Evolutionary conservation across 257 asterid species (phyloP), one percentile per base, ranked within the genome.

Genomic region (Avicennia marina): DNA sequence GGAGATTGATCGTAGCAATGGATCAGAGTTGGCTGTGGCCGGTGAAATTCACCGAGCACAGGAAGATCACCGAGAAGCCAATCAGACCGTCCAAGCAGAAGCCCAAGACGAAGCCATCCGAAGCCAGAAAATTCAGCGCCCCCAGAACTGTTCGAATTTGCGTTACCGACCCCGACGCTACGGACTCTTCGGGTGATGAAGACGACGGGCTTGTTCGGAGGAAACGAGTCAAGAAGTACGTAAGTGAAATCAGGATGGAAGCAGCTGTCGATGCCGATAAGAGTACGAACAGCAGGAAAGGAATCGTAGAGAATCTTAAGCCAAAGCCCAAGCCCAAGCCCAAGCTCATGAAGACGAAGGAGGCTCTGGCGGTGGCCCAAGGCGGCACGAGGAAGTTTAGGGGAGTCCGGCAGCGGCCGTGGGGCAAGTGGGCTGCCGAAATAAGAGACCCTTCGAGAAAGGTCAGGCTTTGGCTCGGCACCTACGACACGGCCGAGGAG

Each of bases 381-480:
- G 71, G 61, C 4, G 56, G 27, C 2, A 79, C n/a, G 1, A 73
- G 63, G 70, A 91, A 91, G 82, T 91, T 81, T 53, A 89, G 93
- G 49, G 98, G 98, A 8, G 98, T 91, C 25, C 67, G 96, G 46
- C 98, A 83, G 69, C 67, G 98, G 76, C 95, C 96, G 10, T 91
- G 98, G 96, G 98, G 98, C 1, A 91, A 91, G 65, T 91, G 96
- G 96, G 96, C 98, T 77, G 98, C 96, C 10, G 98, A 91, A 86
- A 91, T 91, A 24, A 78, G 98, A 42, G 98, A 91, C 70, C 98
- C 98, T 6, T 12, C 36, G 38, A 72, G 90, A 20, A 90, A 95
- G 53, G 90, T 81, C 50, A 86, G 96, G 18, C 77, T 91, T 3
- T 91, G 98, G 96, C 71, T 91, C 6, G 98, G 98, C 51, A 88